These are phyloP conservation scores for Salvia miltiorrhiza DNA, from an alignment of 257 asterid species.

Conservation along the genomic window DNA sequence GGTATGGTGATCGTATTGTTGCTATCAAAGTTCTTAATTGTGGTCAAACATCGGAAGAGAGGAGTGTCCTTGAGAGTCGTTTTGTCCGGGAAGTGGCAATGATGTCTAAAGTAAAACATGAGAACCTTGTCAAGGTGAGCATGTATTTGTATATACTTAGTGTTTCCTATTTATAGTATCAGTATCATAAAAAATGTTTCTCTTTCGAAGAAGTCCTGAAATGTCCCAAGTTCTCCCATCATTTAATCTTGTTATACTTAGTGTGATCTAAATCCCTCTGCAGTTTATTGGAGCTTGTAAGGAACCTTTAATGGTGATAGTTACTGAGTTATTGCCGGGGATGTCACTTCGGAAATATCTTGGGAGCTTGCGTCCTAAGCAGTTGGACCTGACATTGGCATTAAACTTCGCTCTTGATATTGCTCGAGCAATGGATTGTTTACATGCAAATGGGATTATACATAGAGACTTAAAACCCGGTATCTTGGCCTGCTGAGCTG, in stretches of 20 bases:
- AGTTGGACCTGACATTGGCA: slow-evolving; percentile 69
- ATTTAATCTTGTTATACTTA: not conserved
- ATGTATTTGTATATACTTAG: not conserved
- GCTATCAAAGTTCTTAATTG: slow-evolving; percentile 82
- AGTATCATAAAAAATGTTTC: not conserved
- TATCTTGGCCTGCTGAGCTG: slow-evolving; percentile 42
- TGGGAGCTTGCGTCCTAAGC: slow-evolving; percentile 75
- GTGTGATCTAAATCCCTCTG: slow-evolving; percentile 7
- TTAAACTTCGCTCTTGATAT: slow-evolving; percentile 80
- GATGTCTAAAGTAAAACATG: slow-evolving; percentile 95
- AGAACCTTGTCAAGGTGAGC: slow-evolving; percentile 87
- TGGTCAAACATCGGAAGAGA: slow-evolving; percentile 72
- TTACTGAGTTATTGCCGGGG: slow-evolving; percentile 88
- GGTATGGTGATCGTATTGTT: slow-evolving; percentile 84
- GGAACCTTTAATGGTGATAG: slow-evolving; percentile 97
- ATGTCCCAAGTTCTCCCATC: not conserved
- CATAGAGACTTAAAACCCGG: slow-evolving; percentile 98
- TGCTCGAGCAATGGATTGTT: slow-evolving; percentile 92
- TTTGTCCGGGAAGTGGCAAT: slow-evolving; percentile 85
- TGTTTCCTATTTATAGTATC: not conserved
- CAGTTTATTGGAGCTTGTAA: slow-evolving; percentile 99
- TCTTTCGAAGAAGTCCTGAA: not conserved
- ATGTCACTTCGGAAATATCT: slow-evolving; percentile 92
- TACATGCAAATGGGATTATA: slow-evolving; percentile 92
- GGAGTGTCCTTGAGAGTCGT: slow-evolving; percentile 70